Evolutionary conservation across 2,329 filamentous ascomycete species (phyloP).

Genomic region (Bretziella fagacearum): DNA sequence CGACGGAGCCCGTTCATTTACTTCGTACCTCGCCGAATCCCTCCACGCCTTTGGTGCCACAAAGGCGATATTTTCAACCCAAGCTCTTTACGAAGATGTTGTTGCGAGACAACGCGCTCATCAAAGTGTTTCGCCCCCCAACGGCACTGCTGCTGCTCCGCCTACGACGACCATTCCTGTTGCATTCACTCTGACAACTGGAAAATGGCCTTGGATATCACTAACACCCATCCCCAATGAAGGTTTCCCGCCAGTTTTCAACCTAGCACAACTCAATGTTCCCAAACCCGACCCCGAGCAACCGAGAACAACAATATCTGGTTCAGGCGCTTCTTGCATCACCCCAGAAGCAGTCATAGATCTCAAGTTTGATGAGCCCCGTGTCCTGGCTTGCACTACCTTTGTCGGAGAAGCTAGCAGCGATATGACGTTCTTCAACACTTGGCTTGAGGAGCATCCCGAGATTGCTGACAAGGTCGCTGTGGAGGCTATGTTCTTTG

Average conservation of each 20-base stretch:
- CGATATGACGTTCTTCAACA: slow-evolving; percentile 48
- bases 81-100: slow-evolving; percentile 40
- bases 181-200: slow-evolving; percentile 38
- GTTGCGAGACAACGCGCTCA: slow-evolving; percentile 30
- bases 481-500: slow-evolving; percentile 51
- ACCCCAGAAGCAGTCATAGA: slow-evolving; percentile 33
- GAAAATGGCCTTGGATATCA: slow-evolving; percentile 27
- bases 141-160: slow-evolving; percentile 26
- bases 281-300: slow-evolving; percentile 12
- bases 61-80: slow-evolving; percentile 34
- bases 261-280: slow-evolving; percentile 11
- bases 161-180: slow-evolving; percentile 25
- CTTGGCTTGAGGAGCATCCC: slow-evolving; percentile 46
- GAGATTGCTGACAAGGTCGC: slow-evolving; percentile 38
- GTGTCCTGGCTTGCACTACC: slow-evolving; percentile 49
- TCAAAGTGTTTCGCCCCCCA: slow-evolving; percentile 27
- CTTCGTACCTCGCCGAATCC: slow-evolving; percentile 37
- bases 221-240: slow-evolving; percentile 5
- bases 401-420: slow-evolving; percentile 48
- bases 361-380: slow-evolving; percentile 43
- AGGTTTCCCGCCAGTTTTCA: slow-evolving; percentile 1
- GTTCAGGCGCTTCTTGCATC: slow-evolving; percentile 25
- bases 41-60: slow-evolving; percentile 34
- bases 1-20: slow-evolving; percentile 38
- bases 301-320: slow-evolving; percentile 1